These are phyloP conservation scores for Boletus tomentosulus DNA, from an alignment of 768 basidiomycete species.

Conservation along the genomic window DNA sequence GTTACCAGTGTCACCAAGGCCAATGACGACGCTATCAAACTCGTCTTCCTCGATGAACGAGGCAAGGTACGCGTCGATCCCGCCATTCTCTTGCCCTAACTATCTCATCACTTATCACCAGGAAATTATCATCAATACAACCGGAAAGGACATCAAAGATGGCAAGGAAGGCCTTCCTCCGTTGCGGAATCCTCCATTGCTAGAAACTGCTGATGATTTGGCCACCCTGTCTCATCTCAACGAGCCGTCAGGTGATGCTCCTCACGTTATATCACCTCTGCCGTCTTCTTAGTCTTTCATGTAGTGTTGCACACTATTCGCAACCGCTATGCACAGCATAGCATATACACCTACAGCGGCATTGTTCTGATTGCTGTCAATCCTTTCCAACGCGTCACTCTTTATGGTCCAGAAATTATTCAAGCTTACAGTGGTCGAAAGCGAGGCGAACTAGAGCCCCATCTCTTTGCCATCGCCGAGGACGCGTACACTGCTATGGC, in stretches of 20 bases:
- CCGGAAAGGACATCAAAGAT: constrained; percentile 74
- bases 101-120: constrained; percentile 25
- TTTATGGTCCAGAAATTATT: constrained; percentile 96
- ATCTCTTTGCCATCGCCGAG: constrained; percentile 98
- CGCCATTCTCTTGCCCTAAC: constrained; percentile 1
- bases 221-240: constrained; percentile 97
- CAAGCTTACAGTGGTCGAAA: constrained; percentile 92
- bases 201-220: constrained; percentile 97
- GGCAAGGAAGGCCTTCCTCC: constrained; percentile 82
- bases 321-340: constrained; percentile 94
- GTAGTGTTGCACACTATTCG: constrained; percentile 94
- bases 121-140: constrained; percentile 80
- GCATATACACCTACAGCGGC: constrained; percentile 98
- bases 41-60: constrained; percentile 85
- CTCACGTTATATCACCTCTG: neutral
- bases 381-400: constrained; percentile 94
- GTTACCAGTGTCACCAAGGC: constrained; percentile 63
- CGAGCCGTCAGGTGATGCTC: constrained; percentile 82
- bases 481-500: constrained; percentile 99
- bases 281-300: constrained; percentile 1
- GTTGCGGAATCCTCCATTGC: constrained; percentile 89
- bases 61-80: constrained; percentile 62
- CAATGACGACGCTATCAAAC: constrained; percentile 71
- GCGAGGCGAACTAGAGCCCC: constrained; percentile 94
- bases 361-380: constrained; percentile 99